Conservation (phyloP, 148 eudicot species). For the Rhododendron mucronatum region DNA sequence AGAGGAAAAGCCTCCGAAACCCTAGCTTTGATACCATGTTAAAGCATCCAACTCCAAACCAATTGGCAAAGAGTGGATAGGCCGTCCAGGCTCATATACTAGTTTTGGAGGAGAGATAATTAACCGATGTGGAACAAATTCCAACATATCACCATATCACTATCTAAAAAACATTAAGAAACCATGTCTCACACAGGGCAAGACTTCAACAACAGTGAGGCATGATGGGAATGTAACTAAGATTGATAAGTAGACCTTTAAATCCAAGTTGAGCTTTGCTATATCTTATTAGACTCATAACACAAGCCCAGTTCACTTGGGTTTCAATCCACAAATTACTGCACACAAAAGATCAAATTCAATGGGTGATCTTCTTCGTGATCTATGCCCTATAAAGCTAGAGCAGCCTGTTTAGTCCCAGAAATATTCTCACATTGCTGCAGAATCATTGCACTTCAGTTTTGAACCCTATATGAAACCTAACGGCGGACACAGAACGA, state of each 20-base stretch:
- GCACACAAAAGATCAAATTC: neutral
- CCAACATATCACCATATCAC: neutral
- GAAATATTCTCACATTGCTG: neutral
- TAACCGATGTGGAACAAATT: too few relatives aligned
- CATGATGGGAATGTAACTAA: neutral
- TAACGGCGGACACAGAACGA: neutral
- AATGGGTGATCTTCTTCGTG: neutral
- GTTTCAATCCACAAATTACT: neutral
- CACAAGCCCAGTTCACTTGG: neutral
- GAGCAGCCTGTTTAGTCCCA: neutral
- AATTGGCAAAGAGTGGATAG: too few relatives aligned
- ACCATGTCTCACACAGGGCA: neutral
- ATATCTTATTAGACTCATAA: neutral
- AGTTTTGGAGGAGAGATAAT: too few relatives aligned
- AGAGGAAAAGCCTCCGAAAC: too few relatives aligned
- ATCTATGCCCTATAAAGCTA: neutral
- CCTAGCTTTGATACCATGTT: too few relatives aligned
- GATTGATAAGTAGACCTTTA: neutral
- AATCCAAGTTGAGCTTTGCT: neutral
- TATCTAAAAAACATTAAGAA: neutral
- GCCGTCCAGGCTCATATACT: too few relatives aligned
- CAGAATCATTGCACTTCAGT: neutral
- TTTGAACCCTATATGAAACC: neutral
- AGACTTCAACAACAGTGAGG: neutral
- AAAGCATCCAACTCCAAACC: too few relatives aligned